phyloP scores from a whole-genome alignment of 2,329 filamentous ascomycete species.

The Aspergillus ustus region DNA sequence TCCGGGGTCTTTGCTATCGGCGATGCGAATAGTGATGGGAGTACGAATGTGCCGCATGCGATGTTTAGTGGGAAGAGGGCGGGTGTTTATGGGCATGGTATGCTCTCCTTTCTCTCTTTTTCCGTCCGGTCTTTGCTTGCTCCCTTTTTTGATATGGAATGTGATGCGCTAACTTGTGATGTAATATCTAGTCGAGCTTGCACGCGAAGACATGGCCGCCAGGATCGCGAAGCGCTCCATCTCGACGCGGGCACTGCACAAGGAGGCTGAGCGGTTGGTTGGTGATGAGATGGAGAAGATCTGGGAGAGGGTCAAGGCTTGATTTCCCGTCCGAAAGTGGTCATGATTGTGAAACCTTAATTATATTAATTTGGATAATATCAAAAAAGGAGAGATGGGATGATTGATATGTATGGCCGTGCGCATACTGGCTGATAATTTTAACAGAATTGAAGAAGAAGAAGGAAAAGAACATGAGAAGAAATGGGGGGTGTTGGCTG shows the following conservation, averaged over 20 bases:
- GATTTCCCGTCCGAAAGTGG: neutral
- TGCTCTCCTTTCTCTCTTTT: constrained; percentile 31
- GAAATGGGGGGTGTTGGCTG: too few relatives aligned
- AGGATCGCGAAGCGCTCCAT: constrained; percentile 35
- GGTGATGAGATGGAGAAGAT: constrained; percentile 36
- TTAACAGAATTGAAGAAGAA: too few relatives aligned
- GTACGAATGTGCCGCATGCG: constrained; percentile 65
- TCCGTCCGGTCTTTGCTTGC: neutral
- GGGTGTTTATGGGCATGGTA: constrained; percentile 62
- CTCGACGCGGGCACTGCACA: constrained; percentile 30
- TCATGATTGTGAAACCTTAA: too few relatives aligned
- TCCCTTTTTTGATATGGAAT: neutral
- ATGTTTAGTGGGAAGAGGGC: constrained; percentile 64
- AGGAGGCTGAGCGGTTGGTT: constrained; percentile 35
- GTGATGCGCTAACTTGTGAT: neutral
- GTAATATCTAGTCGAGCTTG: constrained; percentile 36
- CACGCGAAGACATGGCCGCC: constrained; percentile 36
- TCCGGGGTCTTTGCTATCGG: constrained; percentile 63
- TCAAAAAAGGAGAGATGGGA: too few relatives aligned
- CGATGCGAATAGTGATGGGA: constrained; percentile 64
- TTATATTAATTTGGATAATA: too few relatives aligned
- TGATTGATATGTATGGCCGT: too few relatives aligned
- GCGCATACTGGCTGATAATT: too few relatives aligned
- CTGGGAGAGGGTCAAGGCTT: constrained; percentile 26
- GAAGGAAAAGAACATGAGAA: too few relatives aligned